Base-by-base conservation (phyloP, 2,329 filamentous ascomycete genomes). In the Neofusicoccum umdonicola region DNA sequence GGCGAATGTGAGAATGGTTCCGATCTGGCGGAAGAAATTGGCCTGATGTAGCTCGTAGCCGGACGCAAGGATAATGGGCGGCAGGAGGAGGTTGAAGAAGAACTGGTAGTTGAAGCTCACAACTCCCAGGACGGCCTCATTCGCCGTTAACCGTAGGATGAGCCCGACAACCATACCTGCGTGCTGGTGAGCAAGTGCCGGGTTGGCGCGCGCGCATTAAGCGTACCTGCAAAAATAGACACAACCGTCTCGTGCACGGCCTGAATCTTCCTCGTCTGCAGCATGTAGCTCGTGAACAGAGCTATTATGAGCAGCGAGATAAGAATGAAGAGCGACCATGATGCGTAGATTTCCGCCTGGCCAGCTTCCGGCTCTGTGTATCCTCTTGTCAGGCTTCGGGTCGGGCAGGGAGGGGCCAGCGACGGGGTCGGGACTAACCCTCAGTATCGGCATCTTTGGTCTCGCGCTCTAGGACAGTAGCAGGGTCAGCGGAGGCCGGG, bases 61-160 rank as follows among this genome's bases (percentile, higher is more conserved):
- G 15, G 94, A 97, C 15, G 93, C 94, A 34, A 99, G 85, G 76
- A 99, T 99, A 75, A 99, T 99, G 64, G 95, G 95, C 42, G 95
- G 95, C n/a, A 99, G 90, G 12, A 99, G 87, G 51, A 99, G 87
- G 78, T 99, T 99, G 84, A 99, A 99, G 84, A 99, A 99, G 83
- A 98, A 97, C 76, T 98, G 93, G 77, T 97, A 97, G 81, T 98
- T 91, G 83, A 99, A 99, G 78, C 90, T 96, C 74, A 99, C 93
- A 68, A 92, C 88, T 75, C 91, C 91, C 77, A 93, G 90, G 71
- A 99, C 93, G 68, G 90, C 92, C 67, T 92, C 89, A 69, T 90
- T 89, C 61, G 90, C 89, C 48, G 88, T 91, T 68, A 97, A 82
- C 73, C 95, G 87, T 65, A 99, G 88, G 66, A 96, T 86, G 71